These are phyloP conservation scores for Fallopia convolvulus DNA, from an alignment of 148 eudicot genomes.

Conservation along the genomic window DNA sequence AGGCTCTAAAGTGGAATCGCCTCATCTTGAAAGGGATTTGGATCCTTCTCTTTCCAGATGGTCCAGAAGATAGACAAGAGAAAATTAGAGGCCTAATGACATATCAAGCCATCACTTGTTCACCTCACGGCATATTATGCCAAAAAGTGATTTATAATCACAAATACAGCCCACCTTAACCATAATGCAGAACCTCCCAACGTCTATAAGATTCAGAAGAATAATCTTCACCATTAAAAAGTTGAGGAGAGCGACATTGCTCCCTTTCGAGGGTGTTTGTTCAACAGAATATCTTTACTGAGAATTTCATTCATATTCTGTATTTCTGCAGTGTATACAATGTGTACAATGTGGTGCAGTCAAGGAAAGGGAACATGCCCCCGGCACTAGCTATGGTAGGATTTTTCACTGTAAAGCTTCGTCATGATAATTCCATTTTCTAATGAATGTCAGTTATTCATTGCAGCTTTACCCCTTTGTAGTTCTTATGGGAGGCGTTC, in stretches of 20 bases:
- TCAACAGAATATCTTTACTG: neutral
- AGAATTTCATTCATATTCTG: slow-evolving; percentile 11
- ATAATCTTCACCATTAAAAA: neutral
- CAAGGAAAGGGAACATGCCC: slow-evolving; percentile 81
- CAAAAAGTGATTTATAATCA: neutral
- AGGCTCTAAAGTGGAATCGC: neutral
- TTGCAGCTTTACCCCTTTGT: slow-evolving; percentile 77
- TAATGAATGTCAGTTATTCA: neutral
- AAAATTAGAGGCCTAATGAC: neutral
- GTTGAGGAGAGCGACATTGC: neutral
- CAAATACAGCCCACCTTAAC: neutral
- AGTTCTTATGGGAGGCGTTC: slow-evolving; percentile 70
- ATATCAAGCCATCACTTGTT: neutral
- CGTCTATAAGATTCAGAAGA: neutral
- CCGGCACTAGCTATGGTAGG: slow-evolving; percentile 92
- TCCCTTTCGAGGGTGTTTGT: neutral
- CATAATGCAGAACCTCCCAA: neutral
- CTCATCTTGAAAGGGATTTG: neutral
- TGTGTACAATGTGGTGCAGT: slow-evolving; percentile 57
- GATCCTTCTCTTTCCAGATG: neutral
- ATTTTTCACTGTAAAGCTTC: neutral
- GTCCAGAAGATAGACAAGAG: neutral
- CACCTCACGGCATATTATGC: neutral
- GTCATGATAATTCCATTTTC: slow-evolving; percentile 1
- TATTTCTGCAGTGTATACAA: slow-evolving; percentile 56